phyloP scores from a whole-genome alignment of 352 stramenopile genomes.

The Phytopythium ostracodes region DNA sequence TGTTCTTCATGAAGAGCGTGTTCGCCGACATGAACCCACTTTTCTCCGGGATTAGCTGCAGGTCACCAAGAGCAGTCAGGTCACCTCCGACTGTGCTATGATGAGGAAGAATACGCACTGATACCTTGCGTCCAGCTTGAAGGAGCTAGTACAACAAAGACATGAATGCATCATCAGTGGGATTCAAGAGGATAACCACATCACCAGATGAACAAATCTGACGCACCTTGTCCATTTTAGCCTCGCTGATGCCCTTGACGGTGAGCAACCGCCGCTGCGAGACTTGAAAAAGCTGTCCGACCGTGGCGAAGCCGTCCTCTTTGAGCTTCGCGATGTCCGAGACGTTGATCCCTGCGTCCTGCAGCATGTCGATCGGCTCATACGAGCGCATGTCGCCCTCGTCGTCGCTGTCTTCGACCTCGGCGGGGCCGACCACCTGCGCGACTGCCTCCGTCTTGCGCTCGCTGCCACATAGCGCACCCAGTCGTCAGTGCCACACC shows the following conservation, averaged over 20 bases:
- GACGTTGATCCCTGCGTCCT: constrained; percentile 72
- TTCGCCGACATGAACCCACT: constrained; percentile 71
- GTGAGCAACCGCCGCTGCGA: constrained; percentile 56
- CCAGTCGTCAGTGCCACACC: not conserved
- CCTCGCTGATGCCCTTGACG: constrained; percentile 89
- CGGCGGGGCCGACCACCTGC: constrained; percentile 20
- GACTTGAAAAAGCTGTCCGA: constrained; percentile 80
- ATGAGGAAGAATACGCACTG: not conserved
- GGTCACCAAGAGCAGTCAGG: not conserved
- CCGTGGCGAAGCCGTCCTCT: constrained; percentile 72
- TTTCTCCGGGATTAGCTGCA: constrained; percentile 66
- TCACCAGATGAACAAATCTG: not conserved
- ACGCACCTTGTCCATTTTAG: constrained; percentile 79
- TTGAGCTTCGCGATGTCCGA: constrained; percentile 79
- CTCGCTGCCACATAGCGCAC: constrained; percentile 13
- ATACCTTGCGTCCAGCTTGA: constrained; percentile 71
- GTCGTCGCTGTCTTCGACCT: constrained; percentile 46
- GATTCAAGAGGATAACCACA: not conserved
- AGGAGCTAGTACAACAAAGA: constrained; percentile 39
- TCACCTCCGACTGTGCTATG: not conserved
- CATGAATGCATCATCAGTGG: not conserved
- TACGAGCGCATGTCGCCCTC: constrained; percentile 58
- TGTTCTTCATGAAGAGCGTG: constrained; percentile 61
- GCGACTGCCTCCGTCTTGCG: constrained; percentile 14
- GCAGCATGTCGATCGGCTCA: constrained; percentile 67